Evolutionary conservation across 495 filamentous ascomycete genomes (phyloP).

Genomic region (Aspergillus panamensis): DNA sequence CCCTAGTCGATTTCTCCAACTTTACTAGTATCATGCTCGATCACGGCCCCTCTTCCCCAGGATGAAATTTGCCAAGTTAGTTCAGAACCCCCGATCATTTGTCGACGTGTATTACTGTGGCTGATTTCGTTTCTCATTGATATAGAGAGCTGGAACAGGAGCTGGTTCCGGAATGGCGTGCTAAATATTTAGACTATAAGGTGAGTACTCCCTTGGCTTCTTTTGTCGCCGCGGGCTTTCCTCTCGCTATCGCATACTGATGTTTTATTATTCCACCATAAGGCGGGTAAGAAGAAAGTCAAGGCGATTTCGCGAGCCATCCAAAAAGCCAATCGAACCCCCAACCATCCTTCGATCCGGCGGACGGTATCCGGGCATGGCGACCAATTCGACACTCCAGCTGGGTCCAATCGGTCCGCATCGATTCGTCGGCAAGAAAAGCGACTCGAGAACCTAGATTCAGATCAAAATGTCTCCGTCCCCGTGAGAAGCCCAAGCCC

Average conservation of each 20-base stretch:
- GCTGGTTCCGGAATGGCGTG: slow-evolving; percentile 87
- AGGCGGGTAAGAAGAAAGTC: slow-evolving; percentile 81
- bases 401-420: slow-evolving; percentile 12
- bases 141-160: slow-evolving; percentile 77
- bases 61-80: slow-evolving; percentile 65
- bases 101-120: slow-evolving; percentile 9
- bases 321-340: slow-evolving; percentile 55
- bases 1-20: slow-evolving; percentile 6
- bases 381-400: slow-evolving; percentile 13
- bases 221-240: not conserved
- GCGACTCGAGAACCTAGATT: slow-evolving; percentile 22
- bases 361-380: slow-evolving; percentile 14
- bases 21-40: slow-evolving; percentile 23
- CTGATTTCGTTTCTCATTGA: slow-evolving; percentile 6
- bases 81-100: slow-evolving; percentile 14
- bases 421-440: slow-evolving; percentile 23
- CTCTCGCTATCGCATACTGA: not conserved
- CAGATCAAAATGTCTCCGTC: slow-evolving; percentile 13
- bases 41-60: slow-evolving; percentile 24
- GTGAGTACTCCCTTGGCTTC: slow-evolving; percentile 30
- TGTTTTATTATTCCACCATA: not conserved
- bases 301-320: slow-evolving; percentile 74
- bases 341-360: slow-evolving; percentile 37
- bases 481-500: slow-evolving; percentile 14
- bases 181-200: slow-evolving; percentile 92